Evolutionary conservation across 139 green algal species (phyloP).

Genomic region (Penium margaritaceum): DNA sequence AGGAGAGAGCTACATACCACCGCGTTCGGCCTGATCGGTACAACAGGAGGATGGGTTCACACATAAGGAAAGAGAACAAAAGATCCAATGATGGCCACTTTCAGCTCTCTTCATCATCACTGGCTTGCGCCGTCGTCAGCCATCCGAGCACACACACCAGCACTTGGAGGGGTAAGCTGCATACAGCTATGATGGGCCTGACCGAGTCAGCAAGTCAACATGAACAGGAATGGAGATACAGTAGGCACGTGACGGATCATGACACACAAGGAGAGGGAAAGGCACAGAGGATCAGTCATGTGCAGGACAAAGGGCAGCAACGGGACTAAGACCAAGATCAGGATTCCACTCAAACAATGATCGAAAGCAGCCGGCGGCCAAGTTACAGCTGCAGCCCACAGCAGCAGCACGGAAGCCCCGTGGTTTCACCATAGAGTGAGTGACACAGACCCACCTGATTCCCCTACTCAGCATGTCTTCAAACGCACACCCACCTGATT

Average conservation of each 20-base stretch:
- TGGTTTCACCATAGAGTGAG: not conserved
- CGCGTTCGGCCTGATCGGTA: constrained; percentile 1
- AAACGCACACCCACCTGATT: constrained; percentile 1
- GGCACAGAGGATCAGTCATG: not conserved
- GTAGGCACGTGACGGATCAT: not conserved
- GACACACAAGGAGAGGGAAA: not conserved
- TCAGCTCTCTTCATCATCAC: no score
- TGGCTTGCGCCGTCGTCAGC: no score
- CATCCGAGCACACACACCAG: no score
- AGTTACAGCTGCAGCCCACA: not conserved
- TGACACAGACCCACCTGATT: not conserved
- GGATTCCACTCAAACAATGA: not conserved
- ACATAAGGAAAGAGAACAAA: not conserved
- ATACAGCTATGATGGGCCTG: no score
- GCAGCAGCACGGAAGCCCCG: not conserved
- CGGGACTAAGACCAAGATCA: not conserved
- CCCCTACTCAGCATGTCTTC: not conserved
- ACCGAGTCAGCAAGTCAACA: no score
- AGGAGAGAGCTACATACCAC: constrained; percentile 9
- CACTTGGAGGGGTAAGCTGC: no score
- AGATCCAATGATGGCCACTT: no score
- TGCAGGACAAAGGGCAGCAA: not conserved
- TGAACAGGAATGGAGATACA: no score
- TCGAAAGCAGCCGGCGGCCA: not conserved
- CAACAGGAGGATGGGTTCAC: not conserved